Evolutionary conservation across 139 green algal species (phyloP), one percentile per base, ranked within the genome.

Genomic region (Tetraselmis striata): DNA sequence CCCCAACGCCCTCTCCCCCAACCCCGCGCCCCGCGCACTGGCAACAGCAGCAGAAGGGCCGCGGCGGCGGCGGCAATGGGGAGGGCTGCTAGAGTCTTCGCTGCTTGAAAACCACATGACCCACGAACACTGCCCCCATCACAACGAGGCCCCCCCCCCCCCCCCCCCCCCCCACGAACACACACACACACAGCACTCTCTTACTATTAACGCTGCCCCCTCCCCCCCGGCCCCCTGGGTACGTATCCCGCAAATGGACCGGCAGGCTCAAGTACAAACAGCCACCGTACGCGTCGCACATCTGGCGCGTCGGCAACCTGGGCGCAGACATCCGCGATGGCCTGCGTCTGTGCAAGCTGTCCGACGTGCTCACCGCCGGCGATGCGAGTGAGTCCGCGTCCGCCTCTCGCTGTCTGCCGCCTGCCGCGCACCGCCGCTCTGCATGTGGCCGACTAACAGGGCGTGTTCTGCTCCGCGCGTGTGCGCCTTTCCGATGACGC

Each of bases 301-400:
- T 93, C 79, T 96, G 23, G 28, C 32, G 58, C 24, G 59, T 77
- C 24, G 78, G 24, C 28, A 92, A 86, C 83, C 80, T 97, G 29
- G 86, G 86, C 0, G 81, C 89, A 0, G 94, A 97, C 85, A 87
- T 97, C 59, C 79, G 92, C 0, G 88, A 92, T 82, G 94, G 94
- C 1, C 67, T 96, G 76, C 81, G 92, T 27, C 86, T 96, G 25
- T 89, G 89, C 80, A 91, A 89, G 81, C 88, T 95, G 27, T 87
- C 88, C 25, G 90, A 95, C 80, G 67, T 87, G 58, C 83, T 95
- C 1, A 91, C 88, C 84, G 90, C 90, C 88, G 28, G 75, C 26
- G 2, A 31, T 0, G 77, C n/a, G n/a, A n/a, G n/a, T n/a, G n/a
- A n/a, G n/a, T n/a, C n/a, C n/a, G n/a, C n/a, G n/a, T n/a, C n/a